phyloP scores from a whole-genome alignment of 2,329 filamentous ascomycete genomes.

The Exophiala alcalophila region DNA sequence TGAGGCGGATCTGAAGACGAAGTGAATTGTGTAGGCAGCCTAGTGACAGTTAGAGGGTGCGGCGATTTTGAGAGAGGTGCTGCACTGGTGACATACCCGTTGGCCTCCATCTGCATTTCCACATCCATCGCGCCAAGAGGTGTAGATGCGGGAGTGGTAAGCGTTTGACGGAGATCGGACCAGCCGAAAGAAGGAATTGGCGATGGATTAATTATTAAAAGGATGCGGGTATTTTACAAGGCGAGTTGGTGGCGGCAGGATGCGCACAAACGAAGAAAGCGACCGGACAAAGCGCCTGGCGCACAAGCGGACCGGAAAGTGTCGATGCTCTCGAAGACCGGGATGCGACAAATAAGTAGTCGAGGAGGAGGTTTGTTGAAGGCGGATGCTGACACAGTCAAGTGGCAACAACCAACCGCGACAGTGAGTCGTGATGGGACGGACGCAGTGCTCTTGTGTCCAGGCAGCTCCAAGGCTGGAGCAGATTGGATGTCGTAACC shows the following conservation, averaged over 20 bases:
- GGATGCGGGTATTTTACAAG: slow-evolving; percentile 20
- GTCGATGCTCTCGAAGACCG: slow-evolving; percentile 2
- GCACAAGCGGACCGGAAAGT: slow-evolving; percentile 3
- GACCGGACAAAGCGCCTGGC: slow-evolving; percentile 13
- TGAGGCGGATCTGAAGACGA: slow-evolving; percentile 27
- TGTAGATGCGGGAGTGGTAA: slow-evolving; percentile 1
- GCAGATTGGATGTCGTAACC: no score
- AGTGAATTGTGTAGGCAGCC: slow-evolving; percentile 28
- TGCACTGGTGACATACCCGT: slow-evolving; percentile 25
- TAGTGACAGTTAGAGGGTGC: slow-evolving; percentile 19
- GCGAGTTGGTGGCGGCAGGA: slow-evolving; percentile 11
- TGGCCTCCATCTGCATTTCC: slow-evolving; percentile 29
- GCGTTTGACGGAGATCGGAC: slow-evolving; percentile 20
- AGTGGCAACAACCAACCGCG: slow-evolving; percentile 32
- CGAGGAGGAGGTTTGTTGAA: slow-evolving; percentile 12
- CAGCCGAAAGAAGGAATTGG: slow-evolving; percentile 21
- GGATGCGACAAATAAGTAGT: slow-evolving; percentile 17
- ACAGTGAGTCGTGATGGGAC: no score
- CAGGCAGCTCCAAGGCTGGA: no score
- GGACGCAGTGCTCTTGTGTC: no score
- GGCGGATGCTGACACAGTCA: slow-evolving; percentile 28
- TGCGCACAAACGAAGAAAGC: slow-evolving; percentile 10
- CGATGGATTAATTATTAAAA: slow-evolving; percentile 22
- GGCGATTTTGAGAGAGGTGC: not conserved
- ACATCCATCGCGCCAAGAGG: slow-evolving; percentile 29